Base-by-base conservation (phyloP, 164 flowering plant species). In the Santalum album region DNA sequence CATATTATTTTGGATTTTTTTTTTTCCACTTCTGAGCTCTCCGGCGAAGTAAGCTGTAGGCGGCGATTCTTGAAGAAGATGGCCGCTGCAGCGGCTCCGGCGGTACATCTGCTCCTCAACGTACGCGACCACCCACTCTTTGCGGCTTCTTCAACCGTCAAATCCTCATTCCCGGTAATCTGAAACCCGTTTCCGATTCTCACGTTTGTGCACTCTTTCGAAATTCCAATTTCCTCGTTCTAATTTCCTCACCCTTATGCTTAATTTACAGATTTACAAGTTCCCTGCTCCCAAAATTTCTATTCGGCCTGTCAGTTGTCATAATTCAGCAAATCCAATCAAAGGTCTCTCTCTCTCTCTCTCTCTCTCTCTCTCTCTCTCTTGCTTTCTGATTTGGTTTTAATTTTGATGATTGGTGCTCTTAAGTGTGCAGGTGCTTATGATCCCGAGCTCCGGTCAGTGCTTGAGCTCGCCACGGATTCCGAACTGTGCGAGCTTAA, bases 401-500 rank as follows among this genome's bases (percentile, higher is more conserved):
- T 25, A 17, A 10, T 12, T 43, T 29, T n/a, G 46, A 35, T 1
- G 5, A 22, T 26, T 19, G 39, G 19, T 24, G 21, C 24, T 18
- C 26, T 52, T 51, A 39, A 16, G 45, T 63, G 26, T 49, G 16
- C 62, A 86, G 87, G 71, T 49, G 40, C 57, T 22, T 75, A 49
- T 62, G 98, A 91, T 75, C 92, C 90, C 0, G 95, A 88, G 68
- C 79, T 91, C 16, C 75, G 88, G 19, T 42, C 51, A 3, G 98
- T 86, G 62, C 89, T 91, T 49, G 88, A 88, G 57, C 75, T 91
- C 0, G 98, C 98, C 17, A 81, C 96, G 0, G 84, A 82, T 45
- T 72, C 90, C 27, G 98, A 91, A 58, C 64, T 91, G 58, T 80
- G 69, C 59, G 92, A 91, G 64, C 72, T 91, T 44, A 81, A 77